Base-by-base conservation (phyloP, 495 filamentous ascomycete species). In the Hypomontagnella monticulosa region DNA sequence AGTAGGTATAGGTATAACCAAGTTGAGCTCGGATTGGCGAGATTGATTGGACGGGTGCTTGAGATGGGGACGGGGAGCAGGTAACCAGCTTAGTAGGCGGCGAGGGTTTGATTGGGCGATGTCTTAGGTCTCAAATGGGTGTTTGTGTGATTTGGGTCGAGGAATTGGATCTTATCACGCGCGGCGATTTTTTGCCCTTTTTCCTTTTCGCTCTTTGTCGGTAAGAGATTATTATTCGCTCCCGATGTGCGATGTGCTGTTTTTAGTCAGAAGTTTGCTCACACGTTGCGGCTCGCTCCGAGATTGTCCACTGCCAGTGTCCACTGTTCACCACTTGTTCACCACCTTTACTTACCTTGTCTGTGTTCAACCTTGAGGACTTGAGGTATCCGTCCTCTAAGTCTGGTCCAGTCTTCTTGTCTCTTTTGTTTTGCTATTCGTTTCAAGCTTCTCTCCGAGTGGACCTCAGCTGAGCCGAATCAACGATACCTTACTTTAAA, bases 1-100 rank as follows among this genome's bases (percentile, higher is more conserved):
- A 67, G 50, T 66, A 53, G 23, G 57, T 64, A 71, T 66, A 53
- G 23, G 57, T 64, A 71, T 62, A 32, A 53, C 59, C 53, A 63
- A 65, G 55, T 69, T 46, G 52, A 60, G 18, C 48, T 57, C 42
- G 69, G 71, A 73, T 73, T 73, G 71, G 66, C 40, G 48, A 66
- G 65, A 73, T 67, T 73, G 71, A 73, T 73, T 71, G 71, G 69
- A 46, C 46, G 42, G 49, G 46, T 40, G 42, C 42, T 56, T 49
- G 58, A 53, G 50, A 54, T 57, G 53, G 58, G 46, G 34, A 62
- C 42, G 18, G 23, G 34, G 10, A 40, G 44, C n/a, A n/a, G n/a
- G n/a, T 49, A 20, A 56, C 51, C 51, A 64, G 61, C 42, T 65
- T 62, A 27, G 23, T 51, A 36, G 47, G 38, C 16, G 32, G 37